Evolutionary conservation across 1,284 basidiomycete species (phyloP), one percentile per base, ranked within the genome.

Genomic region (Anthracocystis walkeri): DNA sequence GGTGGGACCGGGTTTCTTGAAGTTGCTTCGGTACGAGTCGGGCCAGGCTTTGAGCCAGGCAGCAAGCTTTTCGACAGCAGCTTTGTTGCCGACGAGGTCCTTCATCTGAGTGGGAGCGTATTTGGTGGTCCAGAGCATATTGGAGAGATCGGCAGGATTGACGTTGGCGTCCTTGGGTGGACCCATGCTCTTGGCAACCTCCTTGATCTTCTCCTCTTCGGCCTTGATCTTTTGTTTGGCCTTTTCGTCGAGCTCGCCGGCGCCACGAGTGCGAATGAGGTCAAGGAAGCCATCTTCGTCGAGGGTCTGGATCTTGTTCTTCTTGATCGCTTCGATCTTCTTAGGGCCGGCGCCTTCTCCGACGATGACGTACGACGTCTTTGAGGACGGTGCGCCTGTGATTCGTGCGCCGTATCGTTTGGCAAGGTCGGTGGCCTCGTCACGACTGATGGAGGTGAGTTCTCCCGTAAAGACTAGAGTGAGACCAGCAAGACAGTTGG

Each of bases 1-100:
- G 69, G 90, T 90, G 86, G 95, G 96, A 2, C 96, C 96, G 0
- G 95, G 94, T 84, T 96, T 97, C 87, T 94, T 97, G 87, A 98
- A 92, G 46, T 78, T 57, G 35, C 67, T 61, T 20, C 54, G 23
- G 44, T 74, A 69, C 53, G 79, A 83, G 48, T 42, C 59, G 10
- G 77, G 80, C 96, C 95, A 98, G 70, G 92, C 91, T 55, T 90
- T 88, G 20, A 99, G 87, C 96, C 96, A 99, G 20, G 87, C 87
- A 60, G 91, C 90, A 21, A 99, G 87, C 83, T 95, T 95, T 85
- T 80, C 95, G 1, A 98, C 91, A 45, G 91, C 89, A 0, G 90
- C 88, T 86, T 97, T 97, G 87, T 99, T 99, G 4, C 97, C 97
- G 69, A 95, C 97, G 23, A 99, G 89, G 72, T 99, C 95, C 80